Conservation (phyloP, 169 alveolate genomes). For the Cryptosporidium ubiquitum region DNA sequence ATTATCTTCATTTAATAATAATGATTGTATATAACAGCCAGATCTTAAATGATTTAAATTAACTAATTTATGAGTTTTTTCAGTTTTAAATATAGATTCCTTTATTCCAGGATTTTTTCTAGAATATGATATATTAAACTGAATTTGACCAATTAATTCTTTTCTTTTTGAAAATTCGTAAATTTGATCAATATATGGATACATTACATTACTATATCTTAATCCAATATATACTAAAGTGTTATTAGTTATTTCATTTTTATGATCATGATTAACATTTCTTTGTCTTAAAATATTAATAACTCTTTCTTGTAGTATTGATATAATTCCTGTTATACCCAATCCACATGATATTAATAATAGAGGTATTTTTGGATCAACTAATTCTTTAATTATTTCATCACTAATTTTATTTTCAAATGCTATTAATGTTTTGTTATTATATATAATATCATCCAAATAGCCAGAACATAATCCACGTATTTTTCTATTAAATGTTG, state of each 20-base stretch:
- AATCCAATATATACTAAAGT: constrained; percentile 41
- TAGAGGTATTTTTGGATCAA: constrained; percentile 46
- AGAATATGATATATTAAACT: constrained; percentile 53
- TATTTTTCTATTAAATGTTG: constrained; percentile 50
- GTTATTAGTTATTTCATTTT: neutral
- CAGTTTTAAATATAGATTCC: constrained; percentile 30
- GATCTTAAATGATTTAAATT: constrained; percentile 11
- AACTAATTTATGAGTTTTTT: neutral
- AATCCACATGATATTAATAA: constrained; percentile 48
- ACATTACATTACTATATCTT: constrained; percentile 46
- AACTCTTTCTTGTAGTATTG: constrained; percentile 60
- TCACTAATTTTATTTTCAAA: constrained; percentile 27
- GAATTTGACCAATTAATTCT: neutral
- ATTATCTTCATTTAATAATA: constrained; percentile 1
- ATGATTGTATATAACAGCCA: constrained; percentile 65
- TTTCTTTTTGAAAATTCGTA: constrained; percentile 1
- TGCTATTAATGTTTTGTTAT: constrained; percentile 5
- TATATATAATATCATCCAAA: neutral
- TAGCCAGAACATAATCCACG: constrained; percentile 54
- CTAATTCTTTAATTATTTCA: neutral
- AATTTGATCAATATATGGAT: constrained; percentile 50
- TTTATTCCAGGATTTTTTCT: constrained; percentile 29
- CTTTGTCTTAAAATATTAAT: neutral
- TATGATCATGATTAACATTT: neutral
- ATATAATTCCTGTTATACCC: constrained; percentile 67